Evolutionary conservation across 768 basidiomycete species (phyloP).

Genomic region (Ramaria rubella): DNA sequence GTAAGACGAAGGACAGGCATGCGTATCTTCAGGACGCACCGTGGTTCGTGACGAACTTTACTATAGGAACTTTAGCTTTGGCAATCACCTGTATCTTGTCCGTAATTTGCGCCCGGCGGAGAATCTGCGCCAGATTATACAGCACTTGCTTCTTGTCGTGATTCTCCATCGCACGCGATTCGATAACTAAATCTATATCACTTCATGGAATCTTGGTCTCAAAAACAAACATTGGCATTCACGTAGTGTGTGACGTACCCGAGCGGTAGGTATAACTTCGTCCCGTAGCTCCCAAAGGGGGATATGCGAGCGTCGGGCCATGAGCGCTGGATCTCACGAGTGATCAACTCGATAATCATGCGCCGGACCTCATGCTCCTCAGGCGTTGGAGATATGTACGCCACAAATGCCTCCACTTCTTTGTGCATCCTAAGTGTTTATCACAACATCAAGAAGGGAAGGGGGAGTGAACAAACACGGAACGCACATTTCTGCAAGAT

Average conservation of each 20-base stretch:
- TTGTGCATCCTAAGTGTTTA: conserved; percentile 57
- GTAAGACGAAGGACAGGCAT: not conserved
- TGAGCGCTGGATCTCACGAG: conserved; percentile 49
- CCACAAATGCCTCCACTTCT: conserved; percentile 80
- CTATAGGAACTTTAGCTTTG: conserved; percentile 92
- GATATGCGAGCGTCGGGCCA: conserved; percentile 78
- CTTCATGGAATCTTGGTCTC: conserved; percentile 32
- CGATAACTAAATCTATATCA: conserved; percentile 91
- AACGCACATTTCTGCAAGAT: conserved; percentile 80
- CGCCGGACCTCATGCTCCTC: conserved; percentile 82
- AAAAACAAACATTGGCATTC: not conserved
- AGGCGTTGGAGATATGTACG: conserved; percentile 82
- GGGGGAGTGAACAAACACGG: not conserved
- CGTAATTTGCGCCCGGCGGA: conserved; percentile 72
- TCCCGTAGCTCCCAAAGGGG: conserved; percentile 91
- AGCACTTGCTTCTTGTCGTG: conserved; percentile 65
- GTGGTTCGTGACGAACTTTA: conserved; percentile 84
- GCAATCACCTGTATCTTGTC: conserved; percentile 80
- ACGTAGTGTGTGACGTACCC: conserved; percentile 51
- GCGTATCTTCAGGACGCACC: conserved; percentile 36
- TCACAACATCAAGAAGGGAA: not conserved
- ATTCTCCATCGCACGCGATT: conserved; percentile 70
- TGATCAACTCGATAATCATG: conserved; percentile 63
- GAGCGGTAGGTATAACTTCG: conserved; percentile 85
- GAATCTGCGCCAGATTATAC: conserved; percentile 66